Evolutionary conservation across 306 rosid species (phyloP).

Genomic region (Astragalus membranaceus): DNA sequence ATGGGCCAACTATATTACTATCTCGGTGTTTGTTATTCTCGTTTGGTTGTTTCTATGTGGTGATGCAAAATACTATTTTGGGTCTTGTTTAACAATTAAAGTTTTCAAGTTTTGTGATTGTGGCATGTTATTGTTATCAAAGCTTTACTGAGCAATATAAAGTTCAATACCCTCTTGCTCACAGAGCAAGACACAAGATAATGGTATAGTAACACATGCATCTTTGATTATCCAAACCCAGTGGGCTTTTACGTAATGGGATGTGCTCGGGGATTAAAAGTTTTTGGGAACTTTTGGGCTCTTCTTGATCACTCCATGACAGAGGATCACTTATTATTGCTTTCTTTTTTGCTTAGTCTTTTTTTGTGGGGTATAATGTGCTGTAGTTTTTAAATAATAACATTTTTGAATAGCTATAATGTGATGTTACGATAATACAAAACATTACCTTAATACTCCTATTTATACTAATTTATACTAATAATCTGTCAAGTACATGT

Average conservation of each 20-base stretch:
- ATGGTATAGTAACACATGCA: not conserved
- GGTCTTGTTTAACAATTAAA: not conserved
- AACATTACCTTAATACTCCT: not conserved
- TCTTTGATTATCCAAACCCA: not conserved
- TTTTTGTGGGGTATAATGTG: not conserved
- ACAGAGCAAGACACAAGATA: not conserved
- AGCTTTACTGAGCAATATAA: not conserved
- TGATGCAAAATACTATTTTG: not conserved
- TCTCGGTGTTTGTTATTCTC: not conserved
- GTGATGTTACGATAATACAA: not conserved
- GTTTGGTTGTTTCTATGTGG: not conserved
- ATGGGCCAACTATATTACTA: not conserved
- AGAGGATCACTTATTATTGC: not conserved
- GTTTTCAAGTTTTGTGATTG: not conserved
- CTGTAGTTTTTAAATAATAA: not conserved
- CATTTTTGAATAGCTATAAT: not conserved
- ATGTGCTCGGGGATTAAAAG: not conserved
- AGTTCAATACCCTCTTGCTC: not conserved
- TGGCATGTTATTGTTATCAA: not conserved
- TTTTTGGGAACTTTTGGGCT: not conserved
- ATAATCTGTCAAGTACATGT: not conserved
- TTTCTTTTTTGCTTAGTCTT: not conserved
- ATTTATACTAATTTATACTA: not conserved
- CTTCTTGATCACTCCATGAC: not conserved
- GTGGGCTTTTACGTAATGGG: not conserved